These are phyloP conservation scores for Populus deltoides DNA, from an alignment of 345 rosid genomes.

Conservation along the genomic window DNA sequence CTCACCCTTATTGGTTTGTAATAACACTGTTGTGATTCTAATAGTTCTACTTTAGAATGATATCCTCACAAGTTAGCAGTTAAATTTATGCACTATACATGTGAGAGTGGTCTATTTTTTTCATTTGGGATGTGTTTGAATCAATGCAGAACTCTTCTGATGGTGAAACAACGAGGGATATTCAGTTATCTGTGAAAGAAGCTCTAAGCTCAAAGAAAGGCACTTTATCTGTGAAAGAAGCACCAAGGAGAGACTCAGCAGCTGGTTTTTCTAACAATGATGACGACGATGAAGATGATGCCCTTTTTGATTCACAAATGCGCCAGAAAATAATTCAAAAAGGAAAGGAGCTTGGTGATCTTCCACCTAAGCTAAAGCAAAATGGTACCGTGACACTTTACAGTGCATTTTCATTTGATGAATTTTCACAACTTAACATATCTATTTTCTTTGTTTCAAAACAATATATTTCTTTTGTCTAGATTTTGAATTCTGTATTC, in stretches of 20 bases:
- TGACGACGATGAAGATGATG: conserved; percentile 53
- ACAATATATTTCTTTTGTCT: background rate
- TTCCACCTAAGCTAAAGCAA: conserved; percentile 44
- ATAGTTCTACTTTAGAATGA: background rate
- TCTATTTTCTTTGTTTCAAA: background rate
- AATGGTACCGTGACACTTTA: conserved; percentile 38
- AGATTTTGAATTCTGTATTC: background rate
- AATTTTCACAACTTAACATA: background rate
- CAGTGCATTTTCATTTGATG: background rate
- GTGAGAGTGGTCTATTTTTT: background rate
- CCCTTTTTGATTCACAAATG: conserved; percentile 83
- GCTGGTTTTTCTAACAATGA: conserved; percentile 34
- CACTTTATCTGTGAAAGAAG: too few species aligned
- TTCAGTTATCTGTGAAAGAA: conserved; percentile 70
- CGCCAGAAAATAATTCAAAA: conserved; percentile 65
- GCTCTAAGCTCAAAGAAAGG: conserved; percentile 68
- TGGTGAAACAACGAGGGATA: conserved; percentile 50
- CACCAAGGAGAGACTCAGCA: conserved; percentile 38
- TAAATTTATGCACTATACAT: background rate
- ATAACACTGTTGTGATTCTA: background rate
- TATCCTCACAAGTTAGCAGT: background rate
- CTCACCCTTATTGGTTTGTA: background rate
- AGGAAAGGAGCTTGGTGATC: conserved; percentile 61
- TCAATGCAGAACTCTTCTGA: conserved; percentile 55
- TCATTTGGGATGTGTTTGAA: conserved; percentile 10